phyloP scores from a whole-genome alignment of 257 asterid species.

The Leptodermis oblonga region DNA sequence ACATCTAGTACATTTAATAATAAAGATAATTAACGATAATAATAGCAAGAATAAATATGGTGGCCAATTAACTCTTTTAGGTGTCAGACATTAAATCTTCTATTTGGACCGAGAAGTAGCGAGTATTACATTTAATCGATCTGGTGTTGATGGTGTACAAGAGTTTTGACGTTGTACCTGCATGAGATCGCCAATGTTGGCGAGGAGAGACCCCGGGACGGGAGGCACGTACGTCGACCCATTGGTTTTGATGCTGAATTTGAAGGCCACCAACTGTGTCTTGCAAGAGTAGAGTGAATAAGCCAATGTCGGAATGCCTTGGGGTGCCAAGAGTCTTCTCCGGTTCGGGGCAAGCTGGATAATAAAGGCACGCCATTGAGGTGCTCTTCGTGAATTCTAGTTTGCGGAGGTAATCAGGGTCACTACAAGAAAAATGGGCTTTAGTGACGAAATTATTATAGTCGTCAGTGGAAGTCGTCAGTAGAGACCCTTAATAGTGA shows the following conservation, averaged over 20 bases:
- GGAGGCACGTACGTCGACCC: conserved; percentile 2
- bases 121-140: too few relatives aligned
- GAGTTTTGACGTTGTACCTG: conserved; percentile 7
- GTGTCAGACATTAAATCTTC: too few relatives aligned
- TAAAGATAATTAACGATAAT: too few relatives aligned
- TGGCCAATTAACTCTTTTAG: too few relatives aligned
- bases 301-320: neutral
- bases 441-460: too few relatives aligned
- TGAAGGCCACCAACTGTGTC: neutral
- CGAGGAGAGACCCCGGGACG: neutral
- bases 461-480: too few relatives aligned
- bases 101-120: too few relatives aligned
- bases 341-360: conserved; percentile 1
- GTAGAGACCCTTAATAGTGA: too few relatives aligned
- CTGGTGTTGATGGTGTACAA: too few relatives aligned
- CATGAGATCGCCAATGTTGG: conserved; percentile 1
- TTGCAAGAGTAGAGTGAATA: neutral
- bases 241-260: neutral
- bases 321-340: neutral
- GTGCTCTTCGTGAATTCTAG: neutral
- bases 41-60: too few relatives aligned
- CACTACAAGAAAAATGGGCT: too few relatives aligned
- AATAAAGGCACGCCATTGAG: neutral
- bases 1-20: too few relatives aligned
- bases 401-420: neutral